These are phyloP conservation scores for Fusarium penzigii DNA, from an alignment of 2,329 filamentous ascomycete species.

Conservation along the genomic window DNA sequence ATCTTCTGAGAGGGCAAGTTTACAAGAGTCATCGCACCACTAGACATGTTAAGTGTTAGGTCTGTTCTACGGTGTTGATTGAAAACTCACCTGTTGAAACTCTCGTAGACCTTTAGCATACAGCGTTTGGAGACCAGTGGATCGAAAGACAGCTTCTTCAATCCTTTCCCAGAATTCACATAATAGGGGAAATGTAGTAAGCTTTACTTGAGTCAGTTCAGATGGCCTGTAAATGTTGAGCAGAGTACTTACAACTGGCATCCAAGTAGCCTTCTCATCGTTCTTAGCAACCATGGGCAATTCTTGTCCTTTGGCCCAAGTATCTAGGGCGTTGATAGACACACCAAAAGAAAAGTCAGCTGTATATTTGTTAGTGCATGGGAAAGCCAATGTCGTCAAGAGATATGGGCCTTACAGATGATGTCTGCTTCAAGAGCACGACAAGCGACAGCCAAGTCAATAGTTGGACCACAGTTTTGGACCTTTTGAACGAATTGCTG, in stretches of 20 bases:
- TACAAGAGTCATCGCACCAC: slow-evolving; percentile 9
- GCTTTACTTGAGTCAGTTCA: not conserved
- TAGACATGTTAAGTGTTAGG: not conserved
- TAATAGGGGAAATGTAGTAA: slow-evolving; percentile 9
- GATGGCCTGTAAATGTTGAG: no score
- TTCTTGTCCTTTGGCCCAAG: slow-evolving; percentile 23
- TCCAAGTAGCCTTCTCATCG: slow-evolving; percentile 31
- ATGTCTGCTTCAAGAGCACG: slow-evolving; percentile 20
- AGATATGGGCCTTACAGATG: slow-evolving; percentile 8
- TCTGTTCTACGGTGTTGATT: not conserved
- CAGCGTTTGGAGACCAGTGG: slow-evolving; percentile 1
- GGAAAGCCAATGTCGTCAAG: no score
- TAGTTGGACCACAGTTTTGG: not conserved
- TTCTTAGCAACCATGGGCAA: slow-evolving; percentile 30
- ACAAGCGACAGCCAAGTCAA: slow-evolving; percentile 6
- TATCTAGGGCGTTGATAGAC: slow-evolving; percentile 20
- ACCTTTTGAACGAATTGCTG: slow-evolving; percentile 12
- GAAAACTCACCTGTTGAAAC: slow-evolving; percentile 7
- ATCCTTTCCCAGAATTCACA: slow-evolving; percentile 9
- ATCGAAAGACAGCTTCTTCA: not conserved
- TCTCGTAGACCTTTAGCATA: slow-evolving; percentile 7
- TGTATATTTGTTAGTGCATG: not conserved
- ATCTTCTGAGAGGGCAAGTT: not conserved
- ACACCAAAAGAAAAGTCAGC: slow-evolving; percentile 31
- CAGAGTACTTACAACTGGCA: slow-evolving; percentile 25